Base-by-base conservation (phyloP, 164 flowering plant species). In the Echeveria elegans region DNA sequence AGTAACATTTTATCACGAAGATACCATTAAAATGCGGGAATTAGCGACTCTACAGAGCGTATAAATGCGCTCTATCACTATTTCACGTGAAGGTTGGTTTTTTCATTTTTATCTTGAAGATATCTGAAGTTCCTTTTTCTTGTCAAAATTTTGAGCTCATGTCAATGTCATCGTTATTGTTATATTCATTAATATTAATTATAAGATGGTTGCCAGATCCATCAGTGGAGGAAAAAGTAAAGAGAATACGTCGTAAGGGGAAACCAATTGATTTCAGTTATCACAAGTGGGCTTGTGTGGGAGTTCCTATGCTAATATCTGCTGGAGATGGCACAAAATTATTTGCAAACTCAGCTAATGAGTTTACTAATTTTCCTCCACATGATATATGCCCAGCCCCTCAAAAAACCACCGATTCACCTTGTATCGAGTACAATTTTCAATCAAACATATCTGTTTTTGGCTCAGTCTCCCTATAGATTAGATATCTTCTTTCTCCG, bases 381-480 rank as follows among this genome's bases (percentile, higher is more conserved):
- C 97, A 92, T 85, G 99, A 95, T 80, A 86, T 95, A 61, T 95
- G 97, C 71, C 99, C 99, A 68, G 93, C 96, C 67, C 99, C 99
- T 70, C 99, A 95, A 75, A 86, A 90, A 75, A n/a, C 70, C 79
- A 50, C 87, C 89, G 2, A 79, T 84, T 32, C 97, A 92, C 52
- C 77, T 95, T 69, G 91, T 81, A 47, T 76, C 43, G 15, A 80
- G 78, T 69, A 75, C 94, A 19, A 72, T 69, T 23, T 62, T 78
- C 62, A 73, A 78, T 66, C 77, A 84, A 62, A 67, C 79, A 45
- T 66, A 89, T 63, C 68, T 88, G 74, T 83, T 95, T 68, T 78
- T 95, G 36, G 86, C 86, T 43, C 97, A 95, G 78, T 69, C 71
- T 66, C 71, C 92, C 19, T 59, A 58, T 67, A 75, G 69, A 59